Evolutionary conservation across 192 early-diverging fungal genomes (phyloP).

Genomic region (Backusella luteola): DNA sequence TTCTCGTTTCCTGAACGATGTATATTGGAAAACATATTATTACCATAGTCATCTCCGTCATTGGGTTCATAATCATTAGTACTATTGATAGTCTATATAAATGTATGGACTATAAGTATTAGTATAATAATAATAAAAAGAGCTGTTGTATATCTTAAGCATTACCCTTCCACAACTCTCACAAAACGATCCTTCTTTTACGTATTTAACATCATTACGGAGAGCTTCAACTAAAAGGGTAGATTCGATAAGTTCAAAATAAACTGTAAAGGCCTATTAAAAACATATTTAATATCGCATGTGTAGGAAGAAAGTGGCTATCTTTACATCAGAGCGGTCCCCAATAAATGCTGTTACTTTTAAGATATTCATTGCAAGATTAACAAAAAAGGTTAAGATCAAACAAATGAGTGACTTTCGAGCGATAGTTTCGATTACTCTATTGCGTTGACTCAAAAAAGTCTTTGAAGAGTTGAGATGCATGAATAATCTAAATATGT

Average conservation of each 20-base stretch:
- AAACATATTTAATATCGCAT: conserved; percentile 6
- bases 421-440: conserved; percentile 23
- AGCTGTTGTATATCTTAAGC: not conserved
- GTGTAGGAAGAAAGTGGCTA: not conserved
- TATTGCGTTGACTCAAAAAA: conserved; percentile 18
- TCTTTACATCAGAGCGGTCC: conserved; percentile 23
- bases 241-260: conserved; percentile 28
- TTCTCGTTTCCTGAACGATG: not conserved
- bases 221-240: conserved; percentile 31
- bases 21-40: not conserved
- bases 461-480: conserved; percentile 19
- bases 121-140: no score
- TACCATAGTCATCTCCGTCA: not conserved
- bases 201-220: conserved; percentile 17
- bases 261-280: conserved; percentile 25
- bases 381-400: conserved; percentile 30
- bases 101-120: not conserved
- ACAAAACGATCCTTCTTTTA: conserved; percentile 1
- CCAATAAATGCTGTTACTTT: conserved; percentile 31
- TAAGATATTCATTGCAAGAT: conserved; percentile 34
- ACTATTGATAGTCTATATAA: not conserved
- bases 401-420: conserved; percentile 31
- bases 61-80: not conserved
- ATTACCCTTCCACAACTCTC: conserved; percentile 20
- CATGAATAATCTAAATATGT: conserved; percentile 14